Base-by-base conservation (phyloP, 352 stramenopile species). In the Pilasporangium apinafurcum region DNA sequence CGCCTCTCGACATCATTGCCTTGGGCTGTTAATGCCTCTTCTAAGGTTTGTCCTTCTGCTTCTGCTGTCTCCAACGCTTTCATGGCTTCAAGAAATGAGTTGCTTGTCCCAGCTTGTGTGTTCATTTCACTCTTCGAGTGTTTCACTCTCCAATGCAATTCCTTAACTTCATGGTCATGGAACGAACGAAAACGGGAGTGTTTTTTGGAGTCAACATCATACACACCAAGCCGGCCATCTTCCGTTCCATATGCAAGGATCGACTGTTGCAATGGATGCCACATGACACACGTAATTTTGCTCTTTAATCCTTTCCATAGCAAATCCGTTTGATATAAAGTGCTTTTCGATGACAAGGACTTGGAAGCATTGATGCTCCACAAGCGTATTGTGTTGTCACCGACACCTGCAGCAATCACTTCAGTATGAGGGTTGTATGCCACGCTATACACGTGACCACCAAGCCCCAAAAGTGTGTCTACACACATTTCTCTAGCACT, bases 271-370 rank as follows among this genome's bases (percentile, higher is more conserved):
- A 85, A 42, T 7, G 75, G 75, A 54, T 86, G 67, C 75, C 79
- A 91, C 26, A 47, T 50, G 16, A 91, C 56, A 9, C 63, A 72
- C 20, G 75, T 88, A 22, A 91, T 44, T 37, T 88, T 88, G 56
- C 75, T 87, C 34, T 91, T 74, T 21, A 91, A 27, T 4, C 79
- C 76, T 43, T 83, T 91, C 79, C 79, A 91, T 8, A 88, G 62
- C 33, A 88, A 16, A 3, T 88, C 71, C 2, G 58, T 63, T 10
- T 65, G 14, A 25, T 71, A 62, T 29, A 39, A 37, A 24, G 45
- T 59, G 50, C 37, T 59, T 55, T 8, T 30, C 13, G 32, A 44
- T 44, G 20, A 22, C 37, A 8, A 25, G 12, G 29, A 49, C 12
- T 29, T 33, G 18, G 46, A 56, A 1, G 26, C 17, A n/a, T 9